Base-by-base conservation (phyloP, 352 stramenopile species). In the Pythium graminicola region DNA sequence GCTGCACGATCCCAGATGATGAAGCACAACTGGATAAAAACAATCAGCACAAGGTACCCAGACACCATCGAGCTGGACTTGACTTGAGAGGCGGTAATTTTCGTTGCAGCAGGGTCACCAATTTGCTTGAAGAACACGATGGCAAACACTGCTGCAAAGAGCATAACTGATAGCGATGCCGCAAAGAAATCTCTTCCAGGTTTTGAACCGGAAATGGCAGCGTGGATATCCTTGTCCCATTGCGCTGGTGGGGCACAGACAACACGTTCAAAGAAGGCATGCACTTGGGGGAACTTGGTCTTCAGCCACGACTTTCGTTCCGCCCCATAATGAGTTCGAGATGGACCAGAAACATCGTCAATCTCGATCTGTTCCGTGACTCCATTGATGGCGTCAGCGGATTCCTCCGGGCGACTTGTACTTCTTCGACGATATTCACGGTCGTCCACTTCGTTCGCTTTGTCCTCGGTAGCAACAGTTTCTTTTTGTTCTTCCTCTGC, bases 191-290 rank as follows among this genome's bases (percentile, higher is more conserved):
- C 79, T 4, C 79, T 66, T 10, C 84, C 84, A 1, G 84, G 84
- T 42, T 95, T 95, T 28, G 80, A 70, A 1, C 80, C 81, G 2
- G 68, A 76, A 39, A 91, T 88, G 4, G 84, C 82, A 11, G 81
- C 72, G 24, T 95, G 74, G 33, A 93, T 93, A 48, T 93, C 80
- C 45, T 86, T 89, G 61, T 95, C 84, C 84, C 84, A 95, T 45
- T 89, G 68, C 39, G 69, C 32, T 9, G 84, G 84, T 27, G 81
- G 78, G 9, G 67, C 55, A 35, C 74, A 85, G 20, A 90, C 62
- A 9, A 95, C 67, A 4, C 68, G 66, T 6, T 80, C 57, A 42
- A 88, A 88, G 54, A 90, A 95, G 8, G 49, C 62, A 27, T 76
- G 47, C 11, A 70, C 46, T 47, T 66, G 58, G 0, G 81, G 78